A percentile compares a stretch with the other conserved stretches of the same genome.
phyloP scores from a whole-genome alignment of 2,329 filamentous ascomycete species.

The Periconia sp. region DNA sequence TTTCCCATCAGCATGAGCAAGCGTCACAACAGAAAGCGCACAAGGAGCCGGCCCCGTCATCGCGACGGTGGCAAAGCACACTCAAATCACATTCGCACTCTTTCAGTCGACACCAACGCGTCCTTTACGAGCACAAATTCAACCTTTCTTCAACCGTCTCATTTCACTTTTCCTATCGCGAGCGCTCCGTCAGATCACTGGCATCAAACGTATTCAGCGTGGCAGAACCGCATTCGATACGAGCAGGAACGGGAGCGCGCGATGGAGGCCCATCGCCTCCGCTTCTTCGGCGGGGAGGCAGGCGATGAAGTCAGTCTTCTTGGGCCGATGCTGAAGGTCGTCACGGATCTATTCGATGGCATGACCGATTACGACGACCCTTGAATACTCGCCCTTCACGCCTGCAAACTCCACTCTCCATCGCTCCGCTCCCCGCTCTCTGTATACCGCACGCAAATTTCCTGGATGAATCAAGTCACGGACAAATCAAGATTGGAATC shows the following conservation, averaged over 20 bases:
- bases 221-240: conserved; percentile 41
- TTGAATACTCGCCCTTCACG: conserved; percentile 24
- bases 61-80: conserved; percentile 36
- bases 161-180: conserved; percentile 20
- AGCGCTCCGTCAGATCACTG: conserved; percentile 34
- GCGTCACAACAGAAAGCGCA: conserved; percentile 53
- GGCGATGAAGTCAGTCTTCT: conserved; percentile 51
- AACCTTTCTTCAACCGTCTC: conserved; percentile 23
- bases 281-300: conserved; percentile 52
- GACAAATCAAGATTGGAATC: conserved; percentile 2
- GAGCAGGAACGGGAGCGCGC: conserved; percentile 36
- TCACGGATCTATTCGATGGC: conserved; percentile 53
- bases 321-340: conserved; percentile 55
- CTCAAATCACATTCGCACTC: conserved; percentile 35
- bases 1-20: conserved; percentile 43
- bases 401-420: conserved; percentile 21
- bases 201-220: conserved; percentile 45
- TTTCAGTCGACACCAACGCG: conserved; percentile 35
- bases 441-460: conserved; percentile 2
- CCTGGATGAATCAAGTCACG: conserved; percentile 6
- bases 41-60: conserved; percentile 50
- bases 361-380: conserved; percentile 53
- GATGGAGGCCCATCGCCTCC: conserved; percentile 44
- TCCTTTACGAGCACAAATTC: conserved; percentile 30
- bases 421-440: conserved; percentile 10